Base-by-base conservation (phyloP, 768 basidiomycete species). In the Naganishia vaughanmartiniae region DNA sequence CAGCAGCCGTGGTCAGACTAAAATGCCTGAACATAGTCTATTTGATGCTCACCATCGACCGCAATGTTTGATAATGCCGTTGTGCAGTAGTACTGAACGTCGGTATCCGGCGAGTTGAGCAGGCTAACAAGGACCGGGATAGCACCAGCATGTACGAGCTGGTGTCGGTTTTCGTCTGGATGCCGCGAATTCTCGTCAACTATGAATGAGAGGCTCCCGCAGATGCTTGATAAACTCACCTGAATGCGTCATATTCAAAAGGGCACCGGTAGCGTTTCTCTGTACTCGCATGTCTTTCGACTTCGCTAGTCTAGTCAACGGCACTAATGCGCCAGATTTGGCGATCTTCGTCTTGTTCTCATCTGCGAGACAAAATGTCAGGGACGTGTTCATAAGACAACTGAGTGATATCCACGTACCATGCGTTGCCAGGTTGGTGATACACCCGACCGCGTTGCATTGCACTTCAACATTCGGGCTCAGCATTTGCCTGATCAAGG, bases 311-410 rank as follows among this genome's bases (percentile, higher is more conserved):
- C 96, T 87, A 54, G 96, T 98, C 45, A 99, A 87, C 28, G 96
- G 96, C 26, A 96, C 92, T 67, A 99, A 85, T n/a, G 96, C 96
- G 55, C 96, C 96, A 12, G 93, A 96, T 85, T 97, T 97, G 48
- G 96, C 96, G 69, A 99, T 99, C 86, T 95, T 96, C 63, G 93
- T 96, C 86, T 99, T 99, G 86, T 99, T 99, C 81, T 99, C 96
- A 77, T 99, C 94, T 96, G 73, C 17, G 5, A 14, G 34, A 72
- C 31, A 70, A 17, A 24, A 4, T 26, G 70, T 56, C 57, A 48
- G 53, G n/a, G 12, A 21, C 26, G 21, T n/a, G 21, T 21, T 5
- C n/a, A 15, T 28, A 4, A 17, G 6, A 30, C 21, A 2, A 5
- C 30, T 9, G 24, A 19, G 5, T 21, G 30, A n/a, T 45, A 19